A percentile compares a stretch with the other conserved stretches of the same genome.
phyloP scores from a whole-genome alignment of 305 asterid species.

The Nicotiana rustica region DNA sequence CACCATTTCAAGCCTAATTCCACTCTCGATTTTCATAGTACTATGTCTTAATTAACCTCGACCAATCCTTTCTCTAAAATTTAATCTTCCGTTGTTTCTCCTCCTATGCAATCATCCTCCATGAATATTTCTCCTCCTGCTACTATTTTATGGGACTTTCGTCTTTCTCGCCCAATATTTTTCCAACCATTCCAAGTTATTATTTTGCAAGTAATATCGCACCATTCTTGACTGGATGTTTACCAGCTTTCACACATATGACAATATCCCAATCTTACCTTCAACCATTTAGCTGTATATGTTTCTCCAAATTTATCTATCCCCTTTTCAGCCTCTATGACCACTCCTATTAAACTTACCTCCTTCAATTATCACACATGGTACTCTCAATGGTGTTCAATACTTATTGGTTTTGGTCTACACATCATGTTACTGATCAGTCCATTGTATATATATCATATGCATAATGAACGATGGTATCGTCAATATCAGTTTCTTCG shows the following conservation, averaged over 20 bases:
- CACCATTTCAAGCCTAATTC: too few species aligned
- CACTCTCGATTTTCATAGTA: background rate
- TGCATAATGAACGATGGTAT: background rate
- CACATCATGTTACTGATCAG: background rate
- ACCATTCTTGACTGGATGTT: background rate
- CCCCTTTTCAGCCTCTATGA: background rate
- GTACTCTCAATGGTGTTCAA: background rate
- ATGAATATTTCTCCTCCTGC: background rate
- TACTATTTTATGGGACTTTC: background rate
- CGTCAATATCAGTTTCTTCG: background rate
- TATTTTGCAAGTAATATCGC: background rate
- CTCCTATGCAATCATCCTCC: background rate
- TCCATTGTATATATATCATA: background rate
- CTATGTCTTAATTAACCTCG: background rate
- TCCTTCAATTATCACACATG: background rate
- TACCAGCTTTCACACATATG: slow-evolving; percentile 2
- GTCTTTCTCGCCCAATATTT: background rate
- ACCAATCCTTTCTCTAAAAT: background rate
- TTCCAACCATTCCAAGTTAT: background rate
- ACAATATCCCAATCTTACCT: background rate
- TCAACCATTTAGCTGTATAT: background rate
- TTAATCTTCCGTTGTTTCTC: background rate
- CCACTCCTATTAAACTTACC: background rate
- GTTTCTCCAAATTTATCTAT: background rate
- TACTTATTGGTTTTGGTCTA: background rate